Evolutionary conservation across 257 asterid genomes (phyloP).

Genomic region (Solanum bulbocastanum): DNA sequence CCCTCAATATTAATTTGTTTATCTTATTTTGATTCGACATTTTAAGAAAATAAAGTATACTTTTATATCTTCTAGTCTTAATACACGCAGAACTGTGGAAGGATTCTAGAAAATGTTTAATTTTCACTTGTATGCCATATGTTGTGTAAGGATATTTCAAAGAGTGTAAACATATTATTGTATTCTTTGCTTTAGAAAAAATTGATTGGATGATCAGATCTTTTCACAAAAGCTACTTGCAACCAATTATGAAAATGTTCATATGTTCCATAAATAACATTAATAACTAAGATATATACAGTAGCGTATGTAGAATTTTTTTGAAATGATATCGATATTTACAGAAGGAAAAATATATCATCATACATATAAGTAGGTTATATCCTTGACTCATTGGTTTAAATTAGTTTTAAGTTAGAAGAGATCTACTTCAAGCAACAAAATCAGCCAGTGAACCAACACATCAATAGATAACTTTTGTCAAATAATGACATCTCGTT

Average conservation of each 20-base stretch:
- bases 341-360: too few species aligned
- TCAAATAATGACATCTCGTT: too few species aligned
- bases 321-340: rapidly evolving
- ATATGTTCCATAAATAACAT: not conserved
- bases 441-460: too few species aligned
- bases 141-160: not conserved
- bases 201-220: not conserved
- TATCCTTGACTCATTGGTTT: too few species aligned
- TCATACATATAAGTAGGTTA: too few species aligned
- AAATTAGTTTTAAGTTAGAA: too few species aligned
- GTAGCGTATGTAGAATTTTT: too few species aligned
- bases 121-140: not conserved
- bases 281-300: not conserved
- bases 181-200: not conserved
- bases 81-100: too few species aligned
- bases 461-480: too few species aligned
- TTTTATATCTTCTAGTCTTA: not conserved
- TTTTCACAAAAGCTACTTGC: not conserved
- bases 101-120: not conserved
- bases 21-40: too few species aligned
- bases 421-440: too few species aligned
- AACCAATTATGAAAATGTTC: not conserved
- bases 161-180: not conserved
- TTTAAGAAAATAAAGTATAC: too few species aligned
- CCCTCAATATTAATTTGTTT: not conserved